Evolutionary conservation across 306 rosid species (phyloP).

Genomic region (Senna tora): DNA sequence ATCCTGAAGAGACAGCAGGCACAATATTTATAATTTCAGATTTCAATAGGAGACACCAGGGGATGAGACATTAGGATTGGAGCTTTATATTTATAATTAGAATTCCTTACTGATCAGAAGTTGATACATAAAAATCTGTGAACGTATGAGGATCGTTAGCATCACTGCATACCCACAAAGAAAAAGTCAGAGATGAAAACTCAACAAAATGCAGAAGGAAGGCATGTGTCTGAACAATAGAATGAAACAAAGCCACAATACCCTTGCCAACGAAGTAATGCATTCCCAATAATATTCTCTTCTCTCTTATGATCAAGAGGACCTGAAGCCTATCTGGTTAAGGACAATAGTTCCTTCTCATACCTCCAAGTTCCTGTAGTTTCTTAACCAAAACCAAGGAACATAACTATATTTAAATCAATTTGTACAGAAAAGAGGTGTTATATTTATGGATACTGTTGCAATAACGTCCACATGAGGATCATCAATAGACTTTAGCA

Average conservation of each 20-base stretch:
- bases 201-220: background rate
- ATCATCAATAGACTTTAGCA: slow-evolving; percentile 89
- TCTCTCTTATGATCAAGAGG: slow-evolving; percentile 73
- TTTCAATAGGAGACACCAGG: slow-evolving; percentile 8
- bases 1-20: slow-evolving; percentile 54
- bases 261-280: slow-evolving; percentile 93
- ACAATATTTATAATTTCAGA: slow-evolving; percentile 20
- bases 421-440: background rate
- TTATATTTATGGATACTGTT: slow-evolving; percentile 55
- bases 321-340: slow-evolving; percentile 72
- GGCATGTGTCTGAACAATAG: slow-evolving; percentile 1
- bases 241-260: slow-evolving; percentile 30
- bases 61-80: background rate
- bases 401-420: background rate
- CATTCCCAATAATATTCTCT: slow-evolving; percentile 64
- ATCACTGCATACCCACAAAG: slow-evolving; percentile 57
- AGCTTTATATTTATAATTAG: slow-evolving; percentile 28
- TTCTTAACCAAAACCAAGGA: background rate
- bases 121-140: slow-evolving; percentile 81
- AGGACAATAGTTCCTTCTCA: slow-evolving; percentile 34
- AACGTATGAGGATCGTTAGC: slow-evolving; percentile 84
- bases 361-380: background rate
- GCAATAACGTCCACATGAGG: slow-evolving; percentile 90
- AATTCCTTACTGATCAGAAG: slow-evolving; percentile 71
- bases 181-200: background rate